These are phyloP conservation scores for Silene coronaria DNA, from an alignment of 179 eudicot genomes.

Conservation along the genomic window DNA sequence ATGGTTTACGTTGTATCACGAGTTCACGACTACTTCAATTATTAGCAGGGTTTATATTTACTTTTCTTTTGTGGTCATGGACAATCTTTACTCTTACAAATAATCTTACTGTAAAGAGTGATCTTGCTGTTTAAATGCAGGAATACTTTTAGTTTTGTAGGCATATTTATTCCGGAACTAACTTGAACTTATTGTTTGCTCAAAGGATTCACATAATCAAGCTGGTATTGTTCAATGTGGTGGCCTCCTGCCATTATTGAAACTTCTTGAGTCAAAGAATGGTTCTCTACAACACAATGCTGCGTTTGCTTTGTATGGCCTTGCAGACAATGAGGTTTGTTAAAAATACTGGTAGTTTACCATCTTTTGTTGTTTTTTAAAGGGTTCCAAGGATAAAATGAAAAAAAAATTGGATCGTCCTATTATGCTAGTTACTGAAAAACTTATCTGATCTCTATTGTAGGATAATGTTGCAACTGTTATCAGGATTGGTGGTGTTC, in stretches of 20 bases:
- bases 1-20: not conserved
- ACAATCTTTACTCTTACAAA: not conserved
- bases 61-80: not conserved
- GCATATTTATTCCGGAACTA: not conserved
- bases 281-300: constrained; percentile 89
- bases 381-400: not conserved
- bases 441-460: not conserved
- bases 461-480: constrained; percentile 84
- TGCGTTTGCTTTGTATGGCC: constrained; percentile 90
- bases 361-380: not conserved
- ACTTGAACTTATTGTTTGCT: not conserved
- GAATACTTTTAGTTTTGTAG: not conserved
- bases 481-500: constrained; percentile 71
- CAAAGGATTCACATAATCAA: constrained; percentile 87
- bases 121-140: not conserved
- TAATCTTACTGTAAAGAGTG: not conserved
- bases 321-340: constrained; percentile 82
- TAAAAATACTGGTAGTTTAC: not conserved
- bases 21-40: not conserved
- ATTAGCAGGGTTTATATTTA: not conserved
- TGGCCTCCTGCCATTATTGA: constrained; percentile 63
- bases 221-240: constrained; percentile 88
- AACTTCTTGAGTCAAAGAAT: constrained; percentile 81
- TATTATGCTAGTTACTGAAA: not conserved
- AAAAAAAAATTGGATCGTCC: not conserved